These are phyloP conservation scores for Miscanthus sacchariflorus DNA, from an alignment of 202 grass and related monocot genomes.

Conservation along the genomic window DNA sequence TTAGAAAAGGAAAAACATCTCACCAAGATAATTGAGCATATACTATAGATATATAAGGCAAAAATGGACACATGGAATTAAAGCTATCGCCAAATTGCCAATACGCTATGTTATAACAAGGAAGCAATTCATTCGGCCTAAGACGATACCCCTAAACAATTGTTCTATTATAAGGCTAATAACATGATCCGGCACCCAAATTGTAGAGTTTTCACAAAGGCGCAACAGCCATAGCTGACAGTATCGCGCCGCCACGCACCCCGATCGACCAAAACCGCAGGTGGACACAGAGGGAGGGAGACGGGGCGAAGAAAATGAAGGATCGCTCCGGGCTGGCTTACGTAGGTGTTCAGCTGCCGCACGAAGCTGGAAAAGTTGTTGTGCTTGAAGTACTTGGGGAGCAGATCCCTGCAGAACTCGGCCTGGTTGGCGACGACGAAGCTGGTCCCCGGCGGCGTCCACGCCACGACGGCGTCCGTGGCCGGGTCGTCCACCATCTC, in stretches of 20 bases:
- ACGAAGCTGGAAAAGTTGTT: conserved; percentile 99
- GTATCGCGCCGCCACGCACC: conserved; percentile 3
- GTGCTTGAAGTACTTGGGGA: conserved; percentile 97
- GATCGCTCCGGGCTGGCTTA: conserved; percentile 48
- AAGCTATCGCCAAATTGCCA: not conserved
- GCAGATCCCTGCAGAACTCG: conserved; percentile 87
- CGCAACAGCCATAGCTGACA: not conserved
- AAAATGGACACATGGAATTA: not conserved
- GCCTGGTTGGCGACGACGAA: conserved; percentile 80
- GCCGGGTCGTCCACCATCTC: conserved; percentile 96
- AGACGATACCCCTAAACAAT: not conserved
- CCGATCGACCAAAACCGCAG: not conserved
- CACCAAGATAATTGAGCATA: conserved; percentile 3
- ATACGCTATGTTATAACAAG: not conserved
- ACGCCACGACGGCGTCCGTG: conserved; percentile 76
- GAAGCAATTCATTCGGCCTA: not conserved
- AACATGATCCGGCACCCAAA: conserved; percentile 27
- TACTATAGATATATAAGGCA: not conserved
- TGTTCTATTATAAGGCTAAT: not conserved
- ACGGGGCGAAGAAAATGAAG: not conserved
- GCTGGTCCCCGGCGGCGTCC: conserved; percentile 68
- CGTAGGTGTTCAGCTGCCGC: conserved; percentile 96
- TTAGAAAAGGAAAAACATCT: not conserved
- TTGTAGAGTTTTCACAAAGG: not conserved
- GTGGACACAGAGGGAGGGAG: not conserved